Conservation (phyloP, 2,329 filamentous ascomycete species). For the Pseudogymnoascus sp. region DNA sequence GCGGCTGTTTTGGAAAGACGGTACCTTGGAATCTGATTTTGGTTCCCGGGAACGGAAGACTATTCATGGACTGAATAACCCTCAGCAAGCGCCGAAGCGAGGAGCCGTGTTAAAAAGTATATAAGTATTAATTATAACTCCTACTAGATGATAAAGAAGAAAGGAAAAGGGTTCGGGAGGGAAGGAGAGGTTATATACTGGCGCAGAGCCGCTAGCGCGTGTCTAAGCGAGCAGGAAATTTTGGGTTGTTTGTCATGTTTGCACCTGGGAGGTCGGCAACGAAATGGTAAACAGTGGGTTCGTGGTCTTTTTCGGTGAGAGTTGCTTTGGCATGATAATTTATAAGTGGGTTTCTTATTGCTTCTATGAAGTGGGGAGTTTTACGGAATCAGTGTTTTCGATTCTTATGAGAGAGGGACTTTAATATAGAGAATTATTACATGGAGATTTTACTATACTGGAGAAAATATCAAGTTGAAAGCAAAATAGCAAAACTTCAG, state of each 20-base stretch:
- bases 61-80: constrained; percentile 31
- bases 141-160: constrained; percentile 27
- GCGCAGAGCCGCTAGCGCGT: background rate
- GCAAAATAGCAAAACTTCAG: background rate
- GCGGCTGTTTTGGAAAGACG: constrained; percentile 38
- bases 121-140: constrained; percentile 32
- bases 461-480: background rate
- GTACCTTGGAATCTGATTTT: constrained; percentile 31
- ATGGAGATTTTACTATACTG: background rate
- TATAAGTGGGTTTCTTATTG: background rate
- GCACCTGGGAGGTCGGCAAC: background rate
- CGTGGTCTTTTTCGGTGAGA: background rate
- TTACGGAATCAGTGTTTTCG: background rate
- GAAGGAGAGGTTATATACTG: constrained; percentile 10
- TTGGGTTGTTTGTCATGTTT: constrained; percentile 1
- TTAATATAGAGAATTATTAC: background rate
- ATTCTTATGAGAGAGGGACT: background rate
- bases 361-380: background rate
- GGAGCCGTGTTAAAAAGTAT: constrained; percentile 29
- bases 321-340: background rate
- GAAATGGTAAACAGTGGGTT: background rate
- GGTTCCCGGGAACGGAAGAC: constrained; percentile 39
- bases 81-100: constrained; percentile 38
- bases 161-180: constrained; percentile 19
- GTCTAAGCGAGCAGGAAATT: constrained; percentile 10